Percentiles rank a stretch among this genome's conserved stretches.
Conservation (phyloP, 441 rosid species). For the Viola pubescens region DNA sequence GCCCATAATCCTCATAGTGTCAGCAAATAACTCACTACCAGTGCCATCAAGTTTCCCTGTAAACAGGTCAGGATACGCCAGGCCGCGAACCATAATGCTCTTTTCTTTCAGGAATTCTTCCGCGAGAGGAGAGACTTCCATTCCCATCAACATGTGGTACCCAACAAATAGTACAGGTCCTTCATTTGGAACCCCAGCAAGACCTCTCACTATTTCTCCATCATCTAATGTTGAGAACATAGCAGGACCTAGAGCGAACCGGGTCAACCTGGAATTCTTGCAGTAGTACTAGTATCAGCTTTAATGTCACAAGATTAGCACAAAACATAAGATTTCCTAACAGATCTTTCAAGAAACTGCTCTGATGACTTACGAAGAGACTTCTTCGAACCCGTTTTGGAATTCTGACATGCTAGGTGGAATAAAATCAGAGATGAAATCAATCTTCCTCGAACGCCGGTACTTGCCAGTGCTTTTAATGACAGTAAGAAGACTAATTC, state of each 20-base stretch:
- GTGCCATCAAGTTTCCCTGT: conserved; percentile 15
- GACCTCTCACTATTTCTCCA: conserved; percentile 74
- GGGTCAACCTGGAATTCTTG: conserved; percentile 29
- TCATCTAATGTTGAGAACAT: conserved; percentile 69
- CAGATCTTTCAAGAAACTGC: neutral
- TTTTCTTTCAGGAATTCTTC: conserved; percentile 60
- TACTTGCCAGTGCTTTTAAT: conserved; percentile 59
- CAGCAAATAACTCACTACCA: conserved; percentile 29
- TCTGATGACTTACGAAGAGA: conserved; percentile 33
- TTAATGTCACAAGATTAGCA: no score
- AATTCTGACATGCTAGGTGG: conserved; percentile 66
- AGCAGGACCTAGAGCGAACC: conserved; percentile 37
- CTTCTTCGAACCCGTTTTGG: conserved; percentile 27
- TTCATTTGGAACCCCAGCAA: conserved; percentile 69
- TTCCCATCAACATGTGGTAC: conserved; percentile 73
- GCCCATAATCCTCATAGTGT: conserved; percentile 67
- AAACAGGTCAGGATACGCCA: conserved; percentile 62
- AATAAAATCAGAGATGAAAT: conserved; percentile 46
- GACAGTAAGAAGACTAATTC: conserved; percentile 42
- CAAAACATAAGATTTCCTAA: no score
- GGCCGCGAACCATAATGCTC: conserved; percentile 51
- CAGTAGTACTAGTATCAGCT: no score
- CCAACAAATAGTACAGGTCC: conserved; percentile 36
- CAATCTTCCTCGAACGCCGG: conserved; percentile 42
- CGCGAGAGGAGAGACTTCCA: conserved; percentile 47